These are phyloP conservation scores for Pulveroboletus sp. DNA, from an alignment of 768 basidiomycete species.

Conservation along the genomic window DNA sequence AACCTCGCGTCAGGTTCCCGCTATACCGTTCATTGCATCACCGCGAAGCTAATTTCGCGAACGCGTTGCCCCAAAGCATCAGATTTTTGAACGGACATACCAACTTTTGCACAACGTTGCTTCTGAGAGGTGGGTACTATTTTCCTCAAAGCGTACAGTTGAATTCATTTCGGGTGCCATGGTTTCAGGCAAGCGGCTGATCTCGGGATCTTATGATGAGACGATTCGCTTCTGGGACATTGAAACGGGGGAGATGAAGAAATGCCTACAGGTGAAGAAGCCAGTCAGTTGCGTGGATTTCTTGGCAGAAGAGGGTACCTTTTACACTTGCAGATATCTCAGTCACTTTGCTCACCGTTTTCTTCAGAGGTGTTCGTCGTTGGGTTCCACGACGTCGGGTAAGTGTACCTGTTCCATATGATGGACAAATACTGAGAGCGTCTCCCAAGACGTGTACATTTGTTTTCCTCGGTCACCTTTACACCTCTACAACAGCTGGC, in stretches of 20 bases:
- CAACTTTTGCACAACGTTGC: constrained; percentile 82
- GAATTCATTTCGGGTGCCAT: not conserved
- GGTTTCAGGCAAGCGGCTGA: constrained; percentile 62
- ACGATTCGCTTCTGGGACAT: constrained; percentile 94
- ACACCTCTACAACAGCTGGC: constrained; percentile 80
- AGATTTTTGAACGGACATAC: constrained; percentile 82
- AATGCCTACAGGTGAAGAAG: constrained; percentile 81
- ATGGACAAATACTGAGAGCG: not conserved
- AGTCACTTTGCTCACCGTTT: constrained; percentile 5
- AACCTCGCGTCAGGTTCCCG: constrained; percentile 43
- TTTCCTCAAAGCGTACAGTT: not conserved
- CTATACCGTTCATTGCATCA: constrained; percentile 81
- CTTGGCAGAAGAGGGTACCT: constrained; percentile 68
- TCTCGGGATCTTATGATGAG: constrained; percentile 90
- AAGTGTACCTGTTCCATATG: constrained; percentile 24
- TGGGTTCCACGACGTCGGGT: constrained; percentile 92
- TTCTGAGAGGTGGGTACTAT: constrained; percentile 47
- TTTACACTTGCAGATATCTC: constrained; percentile 9
- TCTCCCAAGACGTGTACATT: constrained; percentile 68
- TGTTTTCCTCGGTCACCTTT: constrained; percentile 84
- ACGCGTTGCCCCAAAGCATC: constrained; percentile 72
- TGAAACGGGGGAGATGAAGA: constrained; percentile 60
- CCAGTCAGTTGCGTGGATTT: constrained; percentile 91
- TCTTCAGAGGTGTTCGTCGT: constrained; percentile 80
- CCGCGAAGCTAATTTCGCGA: constrained; percentile 79